Conservation (phyloP, 1,284 basidiomycete genomes). For the Cutaneotrichosporon arboriforme region DNA sequence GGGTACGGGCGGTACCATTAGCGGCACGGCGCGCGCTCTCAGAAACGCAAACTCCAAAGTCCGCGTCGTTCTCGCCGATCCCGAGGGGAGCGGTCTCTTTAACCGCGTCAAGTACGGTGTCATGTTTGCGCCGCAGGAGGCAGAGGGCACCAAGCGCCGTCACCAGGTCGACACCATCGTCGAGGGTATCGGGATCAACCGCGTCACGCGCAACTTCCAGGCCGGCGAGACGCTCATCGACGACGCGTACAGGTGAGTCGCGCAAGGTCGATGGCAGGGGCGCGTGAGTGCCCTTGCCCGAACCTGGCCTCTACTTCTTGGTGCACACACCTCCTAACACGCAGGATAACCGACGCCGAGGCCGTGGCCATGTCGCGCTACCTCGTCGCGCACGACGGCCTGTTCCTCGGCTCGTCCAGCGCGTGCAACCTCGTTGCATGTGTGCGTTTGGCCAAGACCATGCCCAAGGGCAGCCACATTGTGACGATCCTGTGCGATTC, state of each 20-base stretch:
- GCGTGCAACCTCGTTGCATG: slow-evolving; percentile 93
- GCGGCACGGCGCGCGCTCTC: slow-evolving; percentile 74
- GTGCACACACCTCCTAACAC: not conserved
- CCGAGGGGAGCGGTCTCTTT: slow-evolving; percentile 84
- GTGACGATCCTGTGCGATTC: slow-evolving; percentile 90
- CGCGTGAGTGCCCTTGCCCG: not conserved
- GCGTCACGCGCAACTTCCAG: slow-evolving; percentile 73
- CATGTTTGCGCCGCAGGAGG: slow-evolving; percentile 86
- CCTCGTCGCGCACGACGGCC: slow-evolving; percentile 78
- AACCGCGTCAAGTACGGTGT: slow-evolving; percentile 93
- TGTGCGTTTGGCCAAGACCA: slow-evolving; percentile 66
- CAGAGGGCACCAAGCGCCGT: slow-evolving; percentile 87
- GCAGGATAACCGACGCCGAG: slow-evolving; percentile 78
- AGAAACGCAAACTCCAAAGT: slow-evolving; percentile 53
- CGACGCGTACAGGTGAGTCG: slow-evolving; percentile 75
- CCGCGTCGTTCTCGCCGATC: slow-evolving; percentile 78
- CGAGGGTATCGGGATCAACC: slow-evolving; percentile 59
- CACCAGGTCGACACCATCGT: slow-evolving; percentile 73
- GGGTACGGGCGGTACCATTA: slow-evolving; percentile 91
- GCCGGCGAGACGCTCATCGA: slow-evolving; percentile 73
- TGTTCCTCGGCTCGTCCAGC: slow-evolving; percentile 93
- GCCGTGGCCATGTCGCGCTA: slow-evolving; percentile 89
- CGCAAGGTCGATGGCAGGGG: too few species aligned
- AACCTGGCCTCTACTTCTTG: too few species aligned
- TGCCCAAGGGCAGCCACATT: slow-evolving; percentile 59